Conservation (phyloP, 805 yeast genomes). For the Pichia nanzhaoensis region DNA sequence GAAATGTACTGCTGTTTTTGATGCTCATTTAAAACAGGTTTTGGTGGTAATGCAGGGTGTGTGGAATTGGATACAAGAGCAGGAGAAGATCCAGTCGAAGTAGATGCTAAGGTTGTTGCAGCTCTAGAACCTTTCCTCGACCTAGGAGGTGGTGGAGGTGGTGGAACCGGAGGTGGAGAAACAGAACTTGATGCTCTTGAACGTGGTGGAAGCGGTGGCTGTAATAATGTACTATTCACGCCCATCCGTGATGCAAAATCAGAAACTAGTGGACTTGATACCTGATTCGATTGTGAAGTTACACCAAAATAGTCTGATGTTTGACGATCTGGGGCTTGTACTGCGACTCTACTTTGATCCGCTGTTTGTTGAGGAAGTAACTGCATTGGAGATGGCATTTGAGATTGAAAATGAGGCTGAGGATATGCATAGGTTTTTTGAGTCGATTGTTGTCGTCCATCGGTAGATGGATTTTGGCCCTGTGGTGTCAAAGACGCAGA, state of each 20-base stretch:
- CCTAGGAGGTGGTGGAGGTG: constrained; percentile 28
- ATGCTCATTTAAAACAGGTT: constrained; percentile 24
- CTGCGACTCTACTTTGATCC: constrained; percentile 4
- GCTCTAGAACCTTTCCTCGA: constrained; percentile 24
- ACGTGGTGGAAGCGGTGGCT: constrained; percentile 24
- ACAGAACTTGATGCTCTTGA: constrained; percentile 15
- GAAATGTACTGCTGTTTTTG: constrained; percentile 26
- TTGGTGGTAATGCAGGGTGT: constrained; percentile 27
- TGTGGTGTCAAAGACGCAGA: constrained; percentile 6
- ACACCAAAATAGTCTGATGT: constrained; percentile 4
- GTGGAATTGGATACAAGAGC: neutral
- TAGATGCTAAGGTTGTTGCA: constrained; percentile 5
- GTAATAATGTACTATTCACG: neutral
- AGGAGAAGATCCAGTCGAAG: neutral
- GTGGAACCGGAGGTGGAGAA: constrained; percentile 21
- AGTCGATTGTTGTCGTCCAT: neutral
- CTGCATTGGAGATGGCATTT: neutral
- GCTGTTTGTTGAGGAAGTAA: constrained; percentile 3
- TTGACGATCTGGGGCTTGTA: constrained; percentile 5
- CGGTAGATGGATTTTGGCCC: neutral
- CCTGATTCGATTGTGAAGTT: neutral
- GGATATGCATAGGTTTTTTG: neutral
- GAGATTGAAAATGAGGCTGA: neutral
- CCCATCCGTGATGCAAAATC: neutral
- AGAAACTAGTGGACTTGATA: constrained; percentile 1